Evolutionary conservation across 371 early-diverging fungal genomes (phyloP).

Genomic region (Mucor circinelloides): DNA sequence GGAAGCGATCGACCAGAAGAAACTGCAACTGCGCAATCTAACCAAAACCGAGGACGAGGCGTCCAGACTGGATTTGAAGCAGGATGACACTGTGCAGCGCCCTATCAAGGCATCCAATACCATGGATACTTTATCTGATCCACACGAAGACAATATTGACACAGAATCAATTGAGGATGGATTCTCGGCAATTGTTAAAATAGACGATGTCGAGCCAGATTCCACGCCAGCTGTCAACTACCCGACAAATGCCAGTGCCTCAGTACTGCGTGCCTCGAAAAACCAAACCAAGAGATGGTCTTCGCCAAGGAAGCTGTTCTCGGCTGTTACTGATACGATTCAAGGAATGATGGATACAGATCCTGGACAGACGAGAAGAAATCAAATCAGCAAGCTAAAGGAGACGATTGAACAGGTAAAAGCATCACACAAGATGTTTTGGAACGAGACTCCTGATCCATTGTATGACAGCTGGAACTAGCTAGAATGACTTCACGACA

Average conservation of each 20-base stretch:
- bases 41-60: constrained; percentile 78
- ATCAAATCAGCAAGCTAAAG: constrained; percentile 77
- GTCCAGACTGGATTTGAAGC: constrained; percentile 59
- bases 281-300: constrained; percentile 51
- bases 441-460: background rate
- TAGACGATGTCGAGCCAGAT: constrained; percentile 6
- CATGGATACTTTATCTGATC: background rate
- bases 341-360: constrained; percentile 93
- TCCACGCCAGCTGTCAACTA: constrained; percentile 9
- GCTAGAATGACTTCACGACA: constrained; percentile 58
- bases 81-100: background rate
- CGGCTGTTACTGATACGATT: constrained; percentile 66
- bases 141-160: constrained; percentile 23
- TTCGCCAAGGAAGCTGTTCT: constrained; percentile 55
- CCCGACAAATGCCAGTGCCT: constrained; percentile 36
- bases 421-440: background rate
- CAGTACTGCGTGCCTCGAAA: constrained; percentile 37
- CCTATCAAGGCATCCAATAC: background rate
- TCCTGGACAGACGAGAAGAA: constrained; percentile 85
- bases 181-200: constrained; percentile 31
- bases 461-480: constrained; percentile 64
- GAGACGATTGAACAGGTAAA: constrained; percentile 68
- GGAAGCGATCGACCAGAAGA: constrained; percentile 71
- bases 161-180: constrained; percentile 48
- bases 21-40: constrained; percentile 61